phyloP scores from a whole-genome alignment of 2,329 filamentous ascomycete species.

The Ophiostoma angusticollis region DNA sequence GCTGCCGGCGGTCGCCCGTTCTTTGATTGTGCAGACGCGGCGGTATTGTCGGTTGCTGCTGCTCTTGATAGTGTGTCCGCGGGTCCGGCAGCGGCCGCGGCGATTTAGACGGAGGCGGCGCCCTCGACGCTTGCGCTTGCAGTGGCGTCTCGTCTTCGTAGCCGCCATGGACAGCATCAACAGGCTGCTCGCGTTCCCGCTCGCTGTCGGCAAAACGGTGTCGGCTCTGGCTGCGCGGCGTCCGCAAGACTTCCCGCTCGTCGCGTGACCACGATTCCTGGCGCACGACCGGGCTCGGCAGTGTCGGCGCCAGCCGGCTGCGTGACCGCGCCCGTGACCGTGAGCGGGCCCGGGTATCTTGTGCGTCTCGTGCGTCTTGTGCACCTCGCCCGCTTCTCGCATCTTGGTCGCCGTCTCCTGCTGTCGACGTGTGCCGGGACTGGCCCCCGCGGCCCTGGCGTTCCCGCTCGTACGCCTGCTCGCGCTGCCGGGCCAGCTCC shows the following conservation, averaged over 20 bases:
- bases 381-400: too few relatives aligned
- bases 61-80: constrained; percentile 3
- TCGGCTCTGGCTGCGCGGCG: constrained; percentile 34
- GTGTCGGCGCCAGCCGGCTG: constrained; percentile 13
- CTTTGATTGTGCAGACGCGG: too few relatives aligned
- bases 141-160: constrained; percentile 7
- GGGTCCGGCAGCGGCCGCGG: constrained; percentile 31
- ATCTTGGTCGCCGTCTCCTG: background rate
- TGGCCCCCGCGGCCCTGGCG: constrained; percentile 40
- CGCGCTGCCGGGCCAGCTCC: constrained; percentile 47
- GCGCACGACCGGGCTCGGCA: constrained; percentile 29
- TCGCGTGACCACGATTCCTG: constrained; percentile 52
- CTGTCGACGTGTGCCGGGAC: constrained; percentile 15
- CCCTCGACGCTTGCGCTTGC: constrained; percentile 9
- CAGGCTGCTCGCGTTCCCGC: background rate
- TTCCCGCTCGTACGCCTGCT: constrained; percentile 49
- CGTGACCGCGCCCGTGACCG: constrained; percentile 13
- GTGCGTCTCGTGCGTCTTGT: background rate
- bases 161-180: background rate
- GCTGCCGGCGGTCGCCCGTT: too few relatives aligned
- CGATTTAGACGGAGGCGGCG: constrained; percentile 19
- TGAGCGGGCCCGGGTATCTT: constrained; percentile 13
- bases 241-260: constrained; percentile 51
- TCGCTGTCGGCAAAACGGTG: constrained; percentile 14
- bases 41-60: too few relatives aligned